Conservation (phyloP, 495 filamentous ascomycete species). For the Trichoderma asperelloides region DNA sequence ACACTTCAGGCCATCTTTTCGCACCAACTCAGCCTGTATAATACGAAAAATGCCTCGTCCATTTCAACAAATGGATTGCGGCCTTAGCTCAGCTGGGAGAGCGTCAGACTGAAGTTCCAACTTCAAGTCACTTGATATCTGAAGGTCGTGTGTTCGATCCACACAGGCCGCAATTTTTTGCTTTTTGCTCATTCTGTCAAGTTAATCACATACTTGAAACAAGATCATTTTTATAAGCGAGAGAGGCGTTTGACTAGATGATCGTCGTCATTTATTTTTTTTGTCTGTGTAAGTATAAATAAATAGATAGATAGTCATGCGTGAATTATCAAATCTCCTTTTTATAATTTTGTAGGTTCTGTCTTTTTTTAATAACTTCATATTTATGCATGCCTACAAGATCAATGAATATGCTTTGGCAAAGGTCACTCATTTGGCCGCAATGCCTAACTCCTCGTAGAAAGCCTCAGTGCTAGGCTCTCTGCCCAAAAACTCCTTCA, state of each 20-base stretch:
- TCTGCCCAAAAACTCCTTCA: slow-evolving; percentile 64
- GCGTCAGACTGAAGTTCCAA: slow-evolving; percentile 7
- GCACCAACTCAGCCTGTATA: neutral
- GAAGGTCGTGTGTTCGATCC: slow-evolving; percentile 8
- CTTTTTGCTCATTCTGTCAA: too few relatives aligned
- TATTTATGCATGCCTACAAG: too few relatives aligned
- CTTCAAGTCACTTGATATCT: slow-evolving; percentile 3
- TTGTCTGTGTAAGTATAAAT: too few relatives aligned
- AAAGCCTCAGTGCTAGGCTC: slow-evolving; percentile 67
- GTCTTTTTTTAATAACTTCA: too few relatives aligned
- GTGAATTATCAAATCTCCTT: too few relatives aligned
- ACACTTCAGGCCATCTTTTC: neutral
- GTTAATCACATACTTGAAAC: too few relatives aligned
- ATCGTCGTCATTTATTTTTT: neutral
- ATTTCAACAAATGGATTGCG: neutral
- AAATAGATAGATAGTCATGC: too few relatives aligned
- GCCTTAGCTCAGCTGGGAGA: slow-evolving; percentile 8
- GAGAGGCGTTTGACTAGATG: neutral
- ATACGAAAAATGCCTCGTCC: neutral
- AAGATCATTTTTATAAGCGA: neutral
- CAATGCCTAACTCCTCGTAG: slow-evolving; percentile 59
- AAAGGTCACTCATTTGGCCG: slow-evolving; percentile 1
- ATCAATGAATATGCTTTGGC: too few relatives aligned
- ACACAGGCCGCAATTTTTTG: slow-evolving; percentile 7
- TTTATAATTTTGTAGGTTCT: too few relatives aligned